Evolutionary conservation across 306 rosid species (phyloP).

Genomic region (Fragaria iinumae): DNA sequence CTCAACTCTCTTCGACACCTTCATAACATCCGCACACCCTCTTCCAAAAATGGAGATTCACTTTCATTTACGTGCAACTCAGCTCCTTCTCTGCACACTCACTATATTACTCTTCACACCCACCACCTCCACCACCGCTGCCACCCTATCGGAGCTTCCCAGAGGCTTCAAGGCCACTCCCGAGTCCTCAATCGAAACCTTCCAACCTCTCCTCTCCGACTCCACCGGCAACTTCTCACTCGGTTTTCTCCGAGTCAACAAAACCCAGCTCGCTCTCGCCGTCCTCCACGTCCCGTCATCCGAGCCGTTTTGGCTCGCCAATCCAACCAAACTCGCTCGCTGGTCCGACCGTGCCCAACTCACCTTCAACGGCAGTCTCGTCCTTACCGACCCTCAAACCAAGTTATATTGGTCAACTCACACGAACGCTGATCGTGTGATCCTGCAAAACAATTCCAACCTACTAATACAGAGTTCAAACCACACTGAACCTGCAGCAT

Average conservation of each 20-base stretch:
- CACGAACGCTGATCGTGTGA: constrained; percentile 40
- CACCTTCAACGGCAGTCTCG: constrained; percentile 70
- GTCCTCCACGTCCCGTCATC: constrained; percentile 67
- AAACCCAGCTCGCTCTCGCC: constrained; percentile 51
- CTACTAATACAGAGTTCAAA: constrained; percentile 35
- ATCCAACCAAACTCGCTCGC: constrained; percentile 31
- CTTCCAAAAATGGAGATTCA: constrained; percentile 37
- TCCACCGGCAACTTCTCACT: constrained; percentile 59
- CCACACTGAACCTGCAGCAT: constrained; percentile 21
- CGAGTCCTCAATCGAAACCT: constrained; percentile 40
- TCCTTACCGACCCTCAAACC: constrained; percentile 44
- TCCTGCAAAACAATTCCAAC: constrained; percentile 67
- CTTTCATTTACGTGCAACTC: constrained; percentile 8
- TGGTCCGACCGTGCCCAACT: constrained; percentile 63
- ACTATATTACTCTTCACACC: constrained; percentile 14
- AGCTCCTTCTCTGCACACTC: constrained; percentile 16
- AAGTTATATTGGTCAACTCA: constrained; percentile 62
- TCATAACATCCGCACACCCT: neutral
- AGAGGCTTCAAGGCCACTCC: constrained; percentile 56
- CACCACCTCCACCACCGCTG: constrained; percentile 15
- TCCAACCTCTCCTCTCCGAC: constrained; percentile 65
- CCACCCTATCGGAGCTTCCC: constrained; percentile 33
- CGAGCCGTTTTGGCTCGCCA: constrained; percentile 64
- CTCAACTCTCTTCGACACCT: neutral
- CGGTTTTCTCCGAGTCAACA: constrained; percentile 67